Percentiles rank a stretch among this genome's conserved stretches.
phyloP scores from a whole-genome alignment of 2,329 filamentous ascomycete species.

The Ampelomyces quisqualis region DNA sequence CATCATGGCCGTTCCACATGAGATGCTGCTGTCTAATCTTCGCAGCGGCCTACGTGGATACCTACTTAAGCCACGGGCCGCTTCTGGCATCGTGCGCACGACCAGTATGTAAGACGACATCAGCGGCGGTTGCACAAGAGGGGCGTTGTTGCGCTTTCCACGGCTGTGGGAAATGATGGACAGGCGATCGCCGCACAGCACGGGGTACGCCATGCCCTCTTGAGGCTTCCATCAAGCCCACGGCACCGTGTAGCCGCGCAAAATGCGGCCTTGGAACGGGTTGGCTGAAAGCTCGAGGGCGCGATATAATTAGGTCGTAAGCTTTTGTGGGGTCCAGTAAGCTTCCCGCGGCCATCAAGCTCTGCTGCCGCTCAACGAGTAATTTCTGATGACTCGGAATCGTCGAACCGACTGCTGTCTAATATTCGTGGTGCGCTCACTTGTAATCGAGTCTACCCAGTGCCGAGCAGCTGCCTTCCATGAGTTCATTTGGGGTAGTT shows the following conservation, averaged over 20 bases:
- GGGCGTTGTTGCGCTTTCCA: constrained; percentile 21
- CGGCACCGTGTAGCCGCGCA: constrained; percentile 15
- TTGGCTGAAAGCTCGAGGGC: constrained; percentile 3
- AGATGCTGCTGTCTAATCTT: too few species aligned
- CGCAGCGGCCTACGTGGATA: too few species aligned
- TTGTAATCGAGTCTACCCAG: too few species aligned
- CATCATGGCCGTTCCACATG: too few species aligned
- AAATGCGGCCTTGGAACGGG: constrained; percentile 9
- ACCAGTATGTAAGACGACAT: constrained; percentile 32
- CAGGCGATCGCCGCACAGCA: constrained; percentile 27
- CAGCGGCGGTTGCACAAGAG: constrained; percentile 29
- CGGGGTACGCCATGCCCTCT: too few species aligned
- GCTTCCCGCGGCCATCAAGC: not conserved
- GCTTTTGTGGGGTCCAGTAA: constrained; percentile 4
- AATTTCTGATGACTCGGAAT: constrained; percentile 6
- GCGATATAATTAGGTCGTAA: constrained; percentile 7
- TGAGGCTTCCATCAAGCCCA: too few species aligned
- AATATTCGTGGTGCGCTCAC: too few species aligned
- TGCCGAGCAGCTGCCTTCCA: too few species aligned
- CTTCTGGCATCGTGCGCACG: constrained; percentile 2
- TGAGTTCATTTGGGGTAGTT: too few species aligned
- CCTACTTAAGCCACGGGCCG: constrained; percentile 1
- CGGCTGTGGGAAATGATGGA: constrained; percentile 27
- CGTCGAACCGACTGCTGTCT: too few species aligned
- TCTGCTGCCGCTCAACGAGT: not conserved